phyloP scores from a whole-genome alignment of 768 basidiomycete species.

The Lyophyllum shimeji region DNA sequence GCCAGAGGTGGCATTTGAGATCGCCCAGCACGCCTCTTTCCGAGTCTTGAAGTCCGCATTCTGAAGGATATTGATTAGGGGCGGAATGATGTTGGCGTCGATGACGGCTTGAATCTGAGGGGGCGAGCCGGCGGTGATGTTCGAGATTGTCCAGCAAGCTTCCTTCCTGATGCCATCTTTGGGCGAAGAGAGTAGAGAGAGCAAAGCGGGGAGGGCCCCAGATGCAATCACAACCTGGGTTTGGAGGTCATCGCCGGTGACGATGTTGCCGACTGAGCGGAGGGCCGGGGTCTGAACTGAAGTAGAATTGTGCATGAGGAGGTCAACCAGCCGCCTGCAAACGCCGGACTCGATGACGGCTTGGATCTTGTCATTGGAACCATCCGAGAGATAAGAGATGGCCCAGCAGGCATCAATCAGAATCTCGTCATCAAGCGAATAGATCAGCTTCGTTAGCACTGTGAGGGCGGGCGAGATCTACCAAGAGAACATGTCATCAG shows the following conservation, averaged over 20 bases:
- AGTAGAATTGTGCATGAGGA: slow-evolving; percentile 92
- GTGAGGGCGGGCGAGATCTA: slow-evolving; percentile 96
- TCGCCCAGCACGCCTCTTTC: slow-evolving; percentile 99
- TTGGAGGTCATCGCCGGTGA: slow-evolving; percentile 98
- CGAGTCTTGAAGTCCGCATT: slow-evolving; percentile 99
- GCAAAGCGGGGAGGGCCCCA: slow-evolving; percentile 92
- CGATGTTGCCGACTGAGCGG: slow-evolving; percentile 98
- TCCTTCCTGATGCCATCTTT: slow-evolving; percentile 99
- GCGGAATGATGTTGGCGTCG: slow-evolving; percentile 97
- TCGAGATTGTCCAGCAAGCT: slow-evolving; percentile 99
- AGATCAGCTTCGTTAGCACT: slow-evolving; percentile 97
- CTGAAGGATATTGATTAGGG: slow-evolving; percentile 96
- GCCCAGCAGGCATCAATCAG: slow-evolving; percentile 99
- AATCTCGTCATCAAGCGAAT: slow-evolving; percentile 98
- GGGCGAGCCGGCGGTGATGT: slow-evolving; percentile 95
- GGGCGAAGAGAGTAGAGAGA: slow-evolving; percentile 89
- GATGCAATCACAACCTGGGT: slow-evolving; percentile 99
- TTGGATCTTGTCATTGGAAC: slow-evolving; percentile 99
- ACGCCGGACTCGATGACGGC: slow-evolving; percentile 99
- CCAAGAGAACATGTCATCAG: slow-evolving; percentile 16
- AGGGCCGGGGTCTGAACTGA: slow-evolving; percentile 98
- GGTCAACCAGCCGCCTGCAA: slow-evolving; percentile 94
- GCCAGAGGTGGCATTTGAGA: slow-evolving; percentile 98
- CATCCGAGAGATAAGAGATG: slow-evolving; percentile 98
- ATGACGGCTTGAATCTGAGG: slow-evolving; percentile 97